phyloP scores from a whole-genome alignment of 306 rosid species.

The Morella rubra region DNA sequence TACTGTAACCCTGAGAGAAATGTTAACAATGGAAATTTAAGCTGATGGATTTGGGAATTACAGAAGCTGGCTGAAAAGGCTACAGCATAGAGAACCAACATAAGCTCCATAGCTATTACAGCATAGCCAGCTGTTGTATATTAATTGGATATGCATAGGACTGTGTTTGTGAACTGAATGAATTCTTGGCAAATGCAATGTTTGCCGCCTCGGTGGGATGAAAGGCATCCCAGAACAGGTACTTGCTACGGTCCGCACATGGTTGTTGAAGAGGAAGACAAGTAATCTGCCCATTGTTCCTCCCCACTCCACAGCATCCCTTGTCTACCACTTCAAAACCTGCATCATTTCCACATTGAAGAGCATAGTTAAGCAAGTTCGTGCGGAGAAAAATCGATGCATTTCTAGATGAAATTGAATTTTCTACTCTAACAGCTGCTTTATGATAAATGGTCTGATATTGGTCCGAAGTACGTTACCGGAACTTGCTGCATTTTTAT shows the following conservation, averaged over 20 bases:
- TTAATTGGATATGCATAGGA: conserved; percentile 75
- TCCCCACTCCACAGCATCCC: conserved; percentile 93
- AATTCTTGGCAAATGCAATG: conserved; percentile 48
- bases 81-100: not conserved
- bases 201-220: conserved; percentile 86
- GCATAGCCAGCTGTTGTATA: conserved; percentile 67
- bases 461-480: conserved; percentile 37
- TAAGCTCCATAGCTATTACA: conserved; percentile 15
- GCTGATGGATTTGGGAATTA: no score
- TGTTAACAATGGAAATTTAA: no score
- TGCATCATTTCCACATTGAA: conserved; percentile 23
- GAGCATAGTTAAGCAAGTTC: conserved; percentile 1
- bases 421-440: no score
- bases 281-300: conserved; percentile 85
- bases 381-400: no score
- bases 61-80: not conserved
- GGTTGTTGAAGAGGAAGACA: conserved; percentile 82
- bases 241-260: conserved; percentile 57
- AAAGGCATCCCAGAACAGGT: conserved; percentile 93
- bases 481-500: conserved; percentile 38
- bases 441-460: no score
- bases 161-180: conserved; percentile 40
- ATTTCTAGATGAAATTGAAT: no score
- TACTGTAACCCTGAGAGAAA: no score
- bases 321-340: conserved; percentile 83